Base-by-base conservation (phyloP, 2,329 filamentous ascomycete species). In the Aspergillus hiratsukae region DNA sequence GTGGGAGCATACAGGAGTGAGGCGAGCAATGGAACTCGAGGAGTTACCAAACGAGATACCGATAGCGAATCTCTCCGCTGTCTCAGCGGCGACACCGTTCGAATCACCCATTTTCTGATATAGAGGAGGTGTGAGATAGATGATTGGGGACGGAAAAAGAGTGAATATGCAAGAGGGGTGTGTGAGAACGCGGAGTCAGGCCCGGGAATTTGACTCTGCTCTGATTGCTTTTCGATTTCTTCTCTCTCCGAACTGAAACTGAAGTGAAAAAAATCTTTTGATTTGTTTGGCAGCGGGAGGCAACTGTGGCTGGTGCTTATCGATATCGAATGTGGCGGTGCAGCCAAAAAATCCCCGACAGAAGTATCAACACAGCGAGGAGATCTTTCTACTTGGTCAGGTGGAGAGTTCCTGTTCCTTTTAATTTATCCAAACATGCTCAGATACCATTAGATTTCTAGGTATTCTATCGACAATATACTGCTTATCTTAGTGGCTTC, bases 41-140 rank as follows among this genome's bases (percentile, higher is more conserved):
- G 91, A 92, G 81, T 97, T 99, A 78, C 94, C 94, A 81, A 97
- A 97, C 65, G 92, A 89, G 73, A 99, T 91, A 75, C 94, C 94
- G 78, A 99, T 97, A 73, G 88, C 90, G 69, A 82, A 81, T 68
- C 83, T 78, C 75, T 83, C 80, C 35, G 71, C 62, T 29, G 66
- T 49, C 59, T 72, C 67, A 70, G 75, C 71, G 73, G 74, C 66
- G 69, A 74, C 70, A 74, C 76, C 73, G 78, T 81, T 76, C 67
- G 78, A 72, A 75, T 84, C 72, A 69, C 74, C 78, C 78, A 80
- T 80, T 54, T 71, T 64, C 57, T 64, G 58, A 54, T 49, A 17
- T 43, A 43, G 11, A 46, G 58, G 51, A 41, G 46, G 48, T 23
- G 21, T 58, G 55, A 60, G 53, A 54, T 27, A 57, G 50, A 57